A percentile compares a stretch with the other conserved stretches of the same genome.
Evolutionary conservation across 768 basidiomycete genomes (phyloP).

Genomic region (Mycena metata): DNA sequence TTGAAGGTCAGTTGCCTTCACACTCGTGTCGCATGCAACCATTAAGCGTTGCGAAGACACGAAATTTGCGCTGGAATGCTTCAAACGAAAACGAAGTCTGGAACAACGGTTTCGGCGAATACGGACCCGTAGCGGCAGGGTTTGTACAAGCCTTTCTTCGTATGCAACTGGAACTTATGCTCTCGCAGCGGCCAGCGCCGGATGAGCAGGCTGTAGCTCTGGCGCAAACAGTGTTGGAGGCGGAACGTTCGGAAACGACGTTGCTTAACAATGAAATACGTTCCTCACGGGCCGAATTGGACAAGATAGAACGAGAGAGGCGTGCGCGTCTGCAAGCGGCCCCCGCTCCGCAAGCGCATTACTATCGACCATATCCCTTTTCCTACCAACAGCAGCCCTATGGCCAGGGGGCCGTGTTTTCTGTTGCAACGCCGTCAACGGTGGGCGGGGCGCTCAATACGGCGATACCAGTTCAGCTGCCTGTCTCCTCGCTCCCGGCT

Average conservation of each 20-base stretch:
- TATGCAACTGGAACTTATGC: not conserved
- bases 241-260: slow-evolving; percentile 74
- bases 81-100: slow-evolving; percentile 67
- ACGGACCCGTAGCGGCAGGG: slow-evolving; percentile 69
- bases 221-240: slow-evolving; percentile 73
- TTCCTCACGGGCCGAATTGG: slow-evolving; percentile 72
- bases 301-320: slow-evolving; percentile 78
- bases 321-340: slow-evolving; percentile 55
- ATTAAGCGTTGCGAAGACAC: slow-evolving; percentile 65
- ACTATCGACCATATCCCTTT: slow-evolving; percentile 77
- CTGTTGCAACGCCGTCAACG: slow-evolving; percentile 46
- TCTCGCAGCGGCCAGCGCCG: slow-evolving; percentile 68
- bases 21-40: slow-evolving; percentile 3
- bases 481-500: slow-evolving; percentile 73
- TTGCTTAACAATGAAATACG: slow-evolving; percentile 71
- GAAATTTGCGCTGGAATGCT: slow-evolving; percentile 76
- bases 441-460: slow-evolving; percentile 47
- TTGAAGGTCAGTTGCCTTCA: slow-evolving; percentile 56
- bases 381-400: slow-evolving; percentile 72
- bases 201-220: slow-evolving; percentile 75
- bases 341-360: slow-evolving; percentile 51
- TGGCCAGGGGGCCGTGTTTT: slow-evolving; percentile 48
- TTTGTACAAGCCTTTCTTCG: slow-evolving; percentile 46
- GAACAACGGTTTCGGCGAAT: slow-evolving; percentile 70
- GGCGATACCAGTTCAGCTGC: slow-evolving; percentile 78